A percentile compares a stretch with the other conserved stretches of the same genome.
phyloP scores from a whole-genome alignment of 208 protist species.

The Perkinsela sp. region DNA sequence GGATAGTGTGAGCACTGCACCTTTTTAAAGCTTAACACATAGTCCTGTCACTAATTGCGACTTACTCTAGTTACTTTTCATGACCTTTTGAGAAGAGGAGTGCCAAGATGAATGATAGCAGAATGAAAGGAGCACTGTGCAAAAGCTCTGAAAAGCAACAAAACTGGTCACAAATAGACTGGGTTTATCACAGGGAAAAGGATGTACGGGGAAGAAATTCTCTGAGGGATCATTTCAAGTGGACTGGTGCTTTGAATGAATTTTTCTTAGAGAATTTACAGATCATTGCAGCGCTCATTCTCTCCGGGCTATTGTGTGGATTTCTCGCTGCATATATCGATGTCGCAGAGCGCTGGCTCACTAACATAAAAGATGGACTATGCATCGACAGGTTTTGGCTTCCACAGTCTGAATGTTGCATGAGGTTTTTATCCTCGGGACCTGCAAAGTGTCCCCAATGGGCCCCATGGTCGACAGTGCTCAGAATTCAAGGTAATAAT shows the following conservation, averaged over 20 bases:
- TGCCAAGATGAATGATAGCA: too few species aligned
- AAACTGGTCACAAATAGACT: background rate
- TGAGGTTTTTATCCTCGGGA: background rate
- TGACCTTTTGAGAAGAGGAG: too few species aligned
- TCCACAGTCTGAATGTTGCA: conserved; percentile 1
- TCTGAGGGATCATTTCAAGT: background rate
- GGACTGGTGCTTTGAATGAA: background rate
- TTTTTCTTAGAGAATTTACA: background rate
- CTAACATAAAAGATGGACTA: conserved; percentile 4
- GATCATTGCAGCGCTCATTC: conserved; percentile 1
- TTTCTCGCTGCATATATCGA: conserved; percentile 3
- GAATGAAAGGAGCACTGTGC: too few species aligned
- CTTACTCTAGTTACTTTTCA: too few species aligned
- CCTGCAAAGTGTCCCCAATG: conserved; percentile 1
- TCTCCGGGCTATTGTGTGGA: background rate
- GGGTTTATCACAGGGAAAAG: background rate
- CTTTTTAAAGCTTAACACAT: too few species aligned
- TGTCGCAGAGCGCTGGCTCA: conserved; percentile 3
- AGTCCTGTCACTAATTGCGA: too few species aligned
- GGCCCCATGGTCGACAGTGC: background rate
- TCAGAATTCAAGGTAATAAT: background rate
- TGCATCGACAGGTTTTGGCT: conserved; percentile 2
- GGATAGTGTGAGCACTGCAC: too few species aligned
- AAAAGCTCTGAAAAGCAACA: too few species aligned
- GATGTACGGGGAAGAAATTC: background rate